Base-by-base conservation (phyloP, 371 early-diverging fungal genomes). In the Phascolomyces articulosus region DNA sequence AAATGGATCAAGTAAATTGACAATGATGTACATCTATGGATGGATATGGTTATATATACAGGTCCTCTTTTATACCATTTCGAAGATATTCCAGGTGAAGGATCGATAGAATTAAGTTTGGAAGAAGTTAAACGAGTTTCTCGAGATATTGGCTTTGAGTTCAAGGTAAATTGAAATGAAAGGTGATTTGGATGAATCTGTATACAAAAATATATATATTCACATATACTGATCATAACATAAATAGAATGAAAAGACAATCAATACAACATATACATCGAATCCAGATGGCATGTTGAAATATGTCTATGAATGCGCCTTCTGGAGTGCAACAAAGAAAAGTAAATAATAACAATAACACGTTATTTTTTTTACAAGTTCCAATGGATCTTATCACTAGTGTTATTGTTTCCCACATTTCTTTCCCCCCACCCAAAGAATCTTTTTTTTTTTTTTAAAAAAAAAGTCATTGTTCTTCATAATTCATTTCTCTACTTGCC, bases 51-150 rank as follows among this genome's bases (percentile, higher is more conserved):
- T 18, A 18, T 18, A 26, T 40, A 24, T 58, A 4, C 58, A 85
- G 96, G 98, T 4, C 97, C 98, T 3, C 78, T 97, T 59, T 82
- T 96, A 10, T 97, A 95, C 83, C 96, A 97, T 70, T 96, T 91
- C 75, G 96, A 96, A 70, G 93, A 94, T 55, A 84, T 87, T 53
- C 82, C 80, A 7, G 85, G 83, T 53, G 93, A 95, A 66, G 73
- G 84, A 21, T 92, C 94, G 4, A 82, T 98, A 26, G 98, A 98
- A 71, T 74, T 96, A 27, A 92, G 89, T 51, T 80, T 95, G 53
- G 93, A 96, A 31, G 94, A 96, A 69, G 85, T 97, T 28, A 78
- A 90, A 54, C 69, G 80, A 4, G 79, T 92, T 6, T 87, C 88
- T 24, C 68, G 70, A 31, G 79, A 76, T 28, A 73, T 91, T 20